Percentiles rank a stretch among this genome's conserved stretches.
Evolutionary conservation across 345 rosid genomes (phyloP).

Genomic region (Citrus inodora): DNA sequence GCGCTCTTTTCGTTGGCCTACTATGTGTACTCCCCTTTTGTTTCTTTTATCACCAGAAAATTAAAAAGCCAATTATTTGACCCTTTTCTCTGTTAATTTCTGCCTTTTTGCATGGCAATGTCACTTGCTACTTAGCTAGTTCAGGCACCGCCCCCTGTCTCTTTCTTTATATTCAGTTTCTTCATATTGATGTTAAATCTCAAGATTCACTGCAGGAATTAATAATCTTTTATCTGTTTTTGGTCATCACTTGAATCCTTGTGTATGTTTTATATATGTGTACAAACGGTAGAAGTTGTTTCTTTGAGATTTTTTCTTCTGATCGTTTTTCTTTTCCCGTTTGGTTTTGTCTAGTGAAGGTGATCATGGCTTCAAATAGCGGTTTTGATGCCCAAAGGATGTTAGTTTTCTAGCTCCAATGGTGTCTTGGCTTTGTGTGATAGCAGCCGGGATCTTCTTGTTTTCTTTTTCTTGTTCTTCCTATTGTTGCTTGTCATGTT

Average conservation of each 20-base stretch:
- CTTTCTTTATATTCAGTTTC: not conserved
- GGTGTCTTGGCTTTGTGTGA: not conserved
- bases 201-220: not conserved
- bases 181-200: not conserved
- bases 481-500: not conserved
- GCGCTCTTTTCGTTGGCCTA: too few species aligned
- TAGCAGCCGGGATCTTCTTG: not conserved
- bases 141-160: not conserved
- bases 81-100: not conserved
- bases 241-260: not conserved
- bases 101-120: slow-evolving; percentile 16
- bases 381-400: slow-evolving; percentile 14
- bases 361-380: not conserved
- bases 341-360: not conserved
- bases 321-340: not conserved
- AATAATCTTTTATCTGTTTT: not conserved
- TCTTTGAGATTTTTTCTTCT: not conserved
- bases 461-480: not conserved
- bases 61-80: too few species aligned
- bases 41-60: too few species aligned
- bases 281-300: not conserved
- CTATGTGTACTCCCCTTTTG: too few species aligned
- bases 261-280: not conserved
- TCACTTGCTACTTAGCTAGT: slow-evolving; percentile 4
- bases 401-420: slow-evolving; percentile 13